Evolutionary conservation across 2,329 filamentous ascomycete species (phyloP).

Genomic region (Hypomyces rosellus): DNA sequence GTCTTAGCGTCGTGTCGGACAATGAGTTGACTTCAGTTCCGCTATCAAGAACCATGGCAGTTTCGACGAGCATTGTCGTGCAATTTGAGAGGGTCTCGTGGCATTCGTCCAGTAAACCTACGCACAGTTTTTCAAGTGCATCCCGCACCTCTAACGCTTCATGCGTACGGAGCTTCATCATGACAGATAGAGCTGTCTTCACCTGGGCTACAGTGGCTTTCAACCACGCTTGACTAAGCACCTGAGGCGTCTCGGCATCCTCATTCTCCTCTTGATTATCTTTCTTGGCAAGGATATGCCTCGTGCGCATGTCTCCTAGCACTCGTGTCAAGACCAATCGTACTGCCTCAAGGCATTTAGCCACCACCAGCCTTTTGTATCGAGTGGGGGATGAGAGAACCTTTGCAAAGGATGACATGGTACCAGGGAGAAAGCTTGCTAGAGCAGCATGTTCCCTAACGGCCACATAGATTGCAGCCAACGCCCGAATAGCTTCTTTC

Average conservation of each 20-base stretch:
- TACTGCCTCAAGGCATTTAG: conserved; percentile 54
- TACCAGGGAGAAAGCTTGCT: conserved; percentile 81
- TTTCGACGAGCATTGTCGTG: conserved; percentile 69
- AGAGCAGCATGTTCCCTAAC: conserved; percentile 69
- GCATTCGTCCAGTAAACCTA: conserved; percentile 73
- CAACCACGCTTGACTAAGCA: conserved; percentile 59
- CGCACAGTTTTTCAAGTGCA: conserved; percentile 64
- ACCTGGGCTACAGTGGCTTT: conserved; percentile 74
- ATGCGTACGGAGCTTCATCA: conserved; percentile 69
- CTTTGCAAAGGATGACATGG: conserved; percentile 74
- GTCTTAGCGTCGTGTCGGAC: conserved; percentile 47
- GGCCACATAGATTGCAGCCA: conserved; percentile 55
- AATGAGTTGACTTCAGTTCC: conserved; percentile 37
- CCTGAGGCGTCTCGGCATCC: conserved; percentile 24
- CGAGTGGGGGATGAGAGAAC: conserved; percentile 62
- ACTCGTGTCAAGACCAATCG: conserved; percentile 47
- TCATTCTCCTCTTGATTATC: conserved; percentile 17
- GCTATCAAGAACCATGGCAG: conserved; percentile 62
- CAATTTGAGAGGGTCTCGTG: conserved; percentile 65
- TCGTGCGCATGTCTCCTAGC: conserved; percentile 51
- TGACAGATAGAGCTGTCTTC: conserved; percentile 70
- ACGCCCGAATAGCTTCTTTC: conserved; percentile 57
- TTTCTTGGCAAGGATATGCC: conserved; percentile 35
- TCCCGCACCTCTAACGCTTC: conserved; percentile 61
- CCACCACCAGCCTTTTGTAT: conserved; percentile 52